These are phyloP conservation scores for Arxiozyma bovina DNA, from an alignment of 1,139 yeast genomes.

Conservation along the genomic window DNA sequence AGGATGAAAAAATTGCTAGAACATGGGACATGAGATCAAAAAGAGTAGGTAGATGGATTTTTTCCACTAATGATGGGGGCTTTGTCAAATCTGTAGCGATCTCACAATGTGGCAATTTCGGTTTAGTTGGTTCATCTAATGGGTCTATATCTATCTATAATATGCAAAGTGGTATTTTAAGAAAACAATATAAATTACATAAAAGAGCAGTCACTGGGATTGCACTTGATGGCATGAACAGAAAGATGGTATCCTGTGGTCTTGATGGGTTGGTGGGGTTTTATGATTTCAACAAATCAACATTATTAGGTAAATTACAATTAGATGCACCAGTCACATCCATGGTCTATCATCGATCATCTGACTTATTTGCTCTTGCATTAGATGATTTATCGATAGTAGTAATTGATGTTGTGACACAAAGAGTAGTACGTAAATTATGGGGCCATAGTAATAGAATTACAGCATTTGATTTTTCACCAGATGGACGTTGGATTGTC, in stretches of 20 bases:
- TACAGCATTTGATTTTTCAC: slow-evolving; percentile 82
- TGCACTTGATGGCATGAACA: slow-evolving; percentile 82
- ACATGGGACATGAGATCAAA: slow-evolving; percentile 86
- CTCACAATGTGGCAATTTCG: slow-evolving; percentile 94
- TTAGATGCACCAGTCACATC: slow-evolving; percentile 72
- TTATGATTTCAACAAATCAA: slow-evolving; percentile 71
- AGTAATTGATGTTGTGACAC: slow-evolving; percentile 74
- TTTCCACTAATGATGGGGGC: slow-evolving; percentile 70
- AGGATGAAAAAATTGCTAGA: slow-evolving; percentile 73
- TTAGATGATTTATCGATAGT: slow-evolving; percentile 81
- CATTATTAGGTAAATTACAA: slow-evolving; percentile 57
- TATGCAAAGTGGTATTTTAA: slow-evolving; percentile 75
- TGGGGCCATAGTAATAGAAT: slow-evolving; percentile 88
- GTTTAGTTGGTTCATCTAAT: slow-evolving; percentile 76
- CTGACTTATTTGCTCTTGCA: slow-evolving; percentile 79
- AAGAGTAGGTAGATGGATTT: slow-evolving; percentile 66
- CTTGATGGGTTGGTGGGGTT: slow-evolving; percentile 86
- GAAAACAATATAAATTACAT: slow-evolving; percentile 61
- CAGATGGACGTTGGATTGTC: slow-evolving; percentile 93
- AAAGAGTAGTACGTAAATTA: slow-evolving; percentile 73
- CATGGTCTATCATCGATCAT: slow-evolving; percentile 66
- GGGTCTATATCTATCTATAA: slow-evolving; percentile 90
- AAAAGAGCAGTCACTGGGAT: slow-evolving; percentile 80
- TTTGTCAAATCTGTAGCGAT: slow-evolving; percentile 72
- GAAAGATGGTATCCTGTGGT: slow-evolving; percentile 78